phyloP scores from a whole-genome alignment of 2,329 filamentous ascomycete genomes.

The Didymella pinodella region DNA sequence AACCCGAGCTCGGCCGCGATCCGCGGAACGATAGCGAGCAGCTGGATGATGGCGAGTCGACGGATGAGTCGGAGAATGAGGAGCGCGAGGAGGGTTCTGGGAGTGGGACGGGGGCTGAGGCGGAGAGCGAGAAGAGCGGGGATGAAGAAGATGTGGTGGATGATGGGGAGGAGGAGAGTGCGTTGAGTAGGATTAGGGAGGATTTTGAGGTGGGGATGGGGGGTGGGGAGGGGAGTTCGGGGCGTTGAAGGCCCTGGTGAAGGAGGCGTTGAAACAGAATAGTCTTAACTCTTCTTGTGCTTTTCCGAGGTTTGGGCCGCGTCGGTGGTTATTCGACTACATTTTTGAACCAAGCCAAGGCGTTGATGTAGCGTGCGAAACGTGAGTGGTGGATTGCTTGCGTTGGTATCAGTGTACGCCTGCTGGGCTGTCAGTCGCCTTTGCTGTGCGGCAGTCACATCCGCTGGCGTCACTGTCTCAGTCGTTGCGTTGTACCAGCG shows the following conservation, averaged over 20 bases:
- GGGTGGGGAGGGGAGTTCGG: background rate
- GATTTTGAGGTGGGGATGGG: constrained; percentile 16
- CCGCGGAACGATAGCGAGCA: constrained; percentile 46
- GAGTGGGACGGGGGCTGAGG: constrained; percentile 26
- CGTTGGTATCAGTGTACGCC: background rate
- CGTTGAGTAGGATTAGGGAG: constrained; percentile 12
- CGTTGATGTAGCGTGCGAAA: no score
- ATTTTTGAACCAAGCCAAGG: no score
- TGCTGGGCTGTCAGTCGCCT: background rate
- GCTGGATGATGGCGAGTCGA: constrained; percentile 41
- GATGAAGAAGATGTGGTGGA: constrained; percentile 8
- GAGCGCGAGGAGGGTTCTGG: constrained; percentile 41
- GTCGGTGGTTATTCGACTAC: no score
- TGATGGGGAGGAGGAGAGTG: constrained; percentile 18
- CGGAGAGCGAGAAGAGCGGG: constrained; percentile 31
- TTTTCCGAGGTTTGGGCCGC: no score
- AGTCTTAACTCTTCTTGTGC: no score
- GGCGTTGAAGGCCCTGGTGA: background rate
- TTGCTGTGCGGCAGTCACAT: background rate
- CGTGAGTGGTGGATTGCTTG: background rate
- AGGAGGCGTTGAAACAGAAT: no score
- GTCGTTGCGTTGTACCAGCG: background rate
- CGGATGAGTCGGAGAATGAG: constrained; percentile 31
- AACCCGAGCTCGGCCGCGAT: constrained; percentile 54
- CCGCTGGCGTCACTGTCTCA: background rate